Percentiles rank a stretch among this genome's conserved stretches.
Conservation (phyloP, 306 rosid species). For the Myrica gale region DNA sequence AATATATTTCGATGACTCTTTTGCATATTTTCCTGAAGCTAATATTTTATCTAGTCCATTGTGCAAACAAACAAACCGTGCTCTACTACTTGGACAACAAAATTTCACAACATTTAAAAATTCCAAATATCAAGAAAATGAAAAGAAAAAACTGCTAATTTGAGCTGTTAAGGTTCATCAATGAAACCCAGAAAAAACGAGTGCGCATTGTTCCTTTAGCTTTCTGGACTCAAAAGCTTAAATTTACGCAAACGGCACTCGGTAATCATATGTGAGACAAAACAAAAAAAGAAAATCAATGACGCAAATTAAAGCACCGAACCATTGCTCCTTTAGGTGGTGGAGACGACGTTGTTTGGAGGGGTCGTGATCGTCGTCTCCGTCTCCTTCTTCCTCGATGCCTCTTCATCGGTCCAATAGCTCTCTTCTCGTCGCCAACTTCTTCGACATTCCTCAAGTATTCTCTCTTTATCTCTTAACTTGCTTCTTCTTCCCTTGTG, state of each 20-base stretch:
- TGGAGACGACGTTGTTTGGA: conserved; percentile 35
- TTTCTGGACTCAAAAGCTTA: background rate
- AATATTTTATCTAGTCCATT: background rate
- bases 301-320: background rate
- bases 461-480: background rate
- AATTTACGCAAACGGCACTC: background rate
- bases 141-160: too few relatives aligned
- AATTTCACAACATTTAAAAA: too few relatives aligned
- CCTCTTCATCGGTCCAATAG: conserved; percentile 47
- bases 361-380: conserved; percentile 28
- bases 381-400: conserved; percentile 49
- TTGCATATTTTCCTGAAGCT: background rate
- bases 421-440: conserved; percentile 27
- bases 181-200: too few relatives aligned
- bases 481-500: background rate
- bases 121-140: background rate
- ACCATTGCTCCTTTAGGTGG: conserved; percentile 50
- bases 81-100: background rate
- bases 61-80: background rate
- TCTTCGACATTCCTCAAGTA: conserved; percentile 22
- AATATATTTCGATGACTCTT: background rate
- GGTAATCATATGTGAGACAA: background rate
- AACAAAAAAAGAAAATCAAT: too few relatives aligned
- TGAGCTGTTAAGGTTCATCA: too few relatives aligned
- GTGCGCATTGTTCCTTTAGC: background rate